Base-by-base conservation (phyloP, 2,329 filamentous ascomycete species). In the Aspergillus spinulosporus region DNA sequence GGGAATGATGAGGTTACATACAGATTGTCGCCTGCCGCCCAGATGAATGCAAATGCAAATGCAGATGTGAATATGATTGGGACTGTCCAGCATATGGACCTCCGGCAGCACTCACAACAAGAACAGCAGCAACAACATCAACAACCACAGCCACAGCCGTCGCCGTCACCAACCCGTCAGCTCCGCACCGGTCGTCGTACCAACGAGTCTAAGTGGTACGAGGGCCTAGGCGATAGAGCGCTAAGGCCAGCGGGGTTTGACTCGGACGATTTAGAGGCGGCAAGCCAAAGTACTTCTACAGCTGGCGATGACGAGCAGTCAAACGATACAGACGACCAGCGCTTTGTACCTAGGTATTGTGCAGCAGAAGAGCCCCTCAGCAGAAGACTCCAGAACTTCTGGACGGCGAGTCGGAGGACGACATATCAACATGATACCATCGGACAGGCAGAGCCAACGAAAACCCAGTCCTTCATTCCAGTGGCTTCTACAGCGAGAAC, bases 381-480 rank as follows among this genome's bases (percentile, higher is more conserved):
- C 60, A 70, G 68, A 59, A 72, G 69, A 14, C 64, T 72, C 45
- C 72, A 74, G 57, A 70, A 67, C 56, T 76, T 74, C 60, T 75
- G 71, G 70, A 66, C 64, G 40, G 68, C 72, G 21, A 72, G 69
- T 54, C 70, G 67, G 46, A 68, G 63, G 42, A 54, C 61, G 42
- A 54, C 61, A 0, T 54, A 64, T 43, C 54, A 63, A 14, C 64
- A 66, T 49, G 58, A 63, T 60, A 63, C 42, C 58, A 59, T 15
- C 8, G 52, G 44, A 9, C 57, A 64, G 34, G 43, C 45, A 34
- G 65, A 68, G 28, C 49, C 62, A 11, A 43, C 61, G 3, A 65
- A 62, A 21, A 40, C 50, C 42, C 57, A 59, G 4, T 48, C 57
- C 28, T 58, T 56, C 21, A 59, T 58, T 26, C 51, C 59, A 31